phyloP scores from a whole-genome alignment of 495 filamentous ascomycete genomes.

The Penicillium robsamsonii region DNA sequence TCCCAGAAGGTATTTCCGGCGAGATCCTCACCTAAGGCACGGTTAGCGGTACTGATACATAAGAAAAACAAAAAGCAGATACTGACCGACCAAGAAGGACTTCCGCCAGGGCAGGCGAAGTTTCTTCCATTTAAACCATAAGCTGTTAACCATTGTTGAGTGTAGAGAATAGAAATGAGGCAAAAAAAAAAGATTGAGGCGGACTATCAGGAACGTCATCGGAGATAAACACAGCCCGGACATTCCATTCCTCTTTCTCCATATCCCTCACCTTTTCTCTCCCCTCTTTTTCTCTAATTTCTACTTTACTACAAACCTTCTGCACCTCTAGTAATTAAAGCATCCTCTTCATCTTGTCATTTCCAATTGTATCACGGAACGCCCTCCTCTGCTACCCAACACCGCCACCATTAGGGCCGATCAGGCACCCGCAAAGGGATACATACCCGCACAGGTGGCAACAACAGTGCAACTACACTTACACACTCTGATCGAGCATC shows the following conservation, averaged over 20 bases:
- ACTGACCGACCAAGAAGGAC: slow-evolving; percentile 73
- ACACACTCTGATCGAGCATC: neutral
- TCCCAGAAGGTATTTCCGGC: slow-evolving; percentile 94
- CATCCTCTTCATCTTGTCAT: neutral
- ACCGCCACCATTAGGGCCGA: slow-evolving; percentile 22
- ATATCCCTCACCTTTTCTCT: slow-evolving; percentile 12
- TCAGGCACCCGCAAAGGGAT: slow-evolving; percentile 30
- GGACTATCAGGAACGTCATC: slow-evolving; percentile 33
- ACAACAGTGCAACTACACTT: slow-evolving; percentile 7
- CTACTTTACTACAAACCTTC: neutral
- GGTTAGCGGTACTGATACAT: slow-evolving; percentile 16
- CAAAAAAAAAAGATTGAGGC: slow-evolving; percentile 3
- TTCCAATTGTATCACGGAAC: slow-evolving; percentile 11
- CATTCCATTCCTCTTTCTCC: slow-evolving; percentile 26
- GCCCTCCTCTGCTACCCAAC: slow-evolving; percentile 23
- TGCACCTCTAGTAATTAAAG: neutral
- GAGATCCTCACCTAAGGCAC: slow-evolving; percentile 72
- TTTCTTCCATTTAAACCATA: slow-evolving; percentile 86
- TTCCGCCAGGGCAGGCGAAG: slow-evolving; percentile 83
- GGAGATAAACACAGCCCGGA: slow-evolving; percentile 27
- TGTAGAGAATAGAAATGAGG: slow-evolving; percentile 21
- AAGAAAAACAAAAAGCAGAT: slow-evolving; percentile 6
- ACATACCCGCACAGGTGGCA: slow-evolving; percentile 10
- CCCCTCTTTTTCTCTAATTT: slow-evolving; percentile 3
- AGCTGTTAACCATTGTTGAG: slow-evolving; percentile 39